phyloP scores from a whole-genome alignment of 768 basidiomycete genomes.

The Boletus insuetus region DNA sequence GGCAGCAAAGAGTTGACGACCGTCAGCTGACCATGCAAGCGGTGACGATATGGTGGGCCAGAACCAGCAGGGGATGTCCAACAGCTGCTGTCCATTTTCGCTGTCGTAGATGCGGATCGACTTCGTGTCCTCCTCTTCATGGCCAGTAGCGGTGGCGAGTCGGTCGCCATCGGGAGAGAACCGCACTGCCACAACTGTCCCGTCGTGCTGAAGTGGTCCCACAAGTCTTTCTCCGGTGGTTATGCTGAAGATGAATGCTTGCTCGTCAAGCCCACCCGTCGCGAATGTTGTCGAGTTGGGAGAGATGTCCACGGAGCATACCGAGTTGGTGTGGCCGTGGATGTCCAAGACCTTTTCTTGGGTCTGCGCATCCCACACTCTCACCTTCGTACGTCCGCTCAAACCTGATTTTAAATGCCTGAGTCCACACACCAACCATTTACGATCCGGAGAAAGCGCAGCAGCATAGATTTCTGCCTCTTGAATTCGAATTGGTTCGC shows the following conservation, averaged over 20 bases:
- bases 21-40: background rate
- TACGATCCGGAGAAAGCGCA: background rate
- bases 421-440: background rate
- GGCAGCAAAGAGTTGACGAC: background rate
- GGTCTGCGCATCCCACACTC: no score
- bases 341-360: no score
- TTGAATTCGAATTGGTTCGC: background rate
- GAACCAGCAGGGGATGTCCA: background rate
- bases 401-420: no score
- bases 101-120: background rate
- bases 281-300: no score
- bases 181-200: no score
- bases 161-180: no score
- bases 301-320: no score
- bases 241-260: background rate
- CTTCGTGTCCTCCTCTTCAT: background rate
- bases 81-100: background rate
- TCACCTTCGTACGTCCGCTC: no score
- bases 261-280: no score
- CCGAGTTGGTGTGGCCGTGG: no score
- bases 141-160: no score
- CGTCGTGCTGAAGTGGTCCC: background rate
- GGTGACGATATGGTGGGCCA: accelerated
- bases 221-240: background rate
- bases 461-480: background rate